A percentile compares a stretch with the other conserved stretches of the same genome.
phyloP scores from a whole-genome alignment of 345 rosid species.

The Eucalyptus pauciflora region DNA sequence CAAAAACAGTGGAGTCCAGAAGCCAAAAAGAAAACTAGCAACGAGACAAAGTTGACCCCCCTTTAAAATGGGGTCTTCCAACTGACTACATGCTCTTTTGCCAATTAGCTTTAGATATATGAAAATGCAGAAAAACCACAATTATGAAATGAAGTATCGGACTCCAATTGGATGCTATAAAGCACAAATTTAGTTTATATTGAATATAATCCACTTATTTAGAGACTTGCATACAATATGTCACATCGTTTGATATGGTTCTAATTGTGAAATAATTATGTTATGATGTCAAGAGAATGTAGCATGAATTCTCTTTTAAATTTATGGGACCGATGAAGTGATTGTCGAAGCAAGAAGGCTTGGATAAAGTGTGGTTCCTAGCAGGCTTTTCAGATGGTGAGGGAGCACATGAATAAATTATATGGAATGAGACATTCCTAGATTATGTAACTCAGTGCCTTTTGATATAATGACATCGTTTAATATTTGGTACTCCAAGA shows the following conservation, averaged over 20 bases:
- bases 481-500: background rate
- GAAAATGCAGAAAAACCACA: background rate
- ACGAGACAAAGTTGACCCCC: background rate
- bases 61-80: constrained; percentile 1
- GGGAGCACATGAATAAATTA: accelerated
- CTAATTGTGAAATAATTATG: background rate
- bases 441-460: background rate
- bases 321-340: background rate
- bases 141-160: background rate
- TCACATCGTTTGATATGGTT: background rate
- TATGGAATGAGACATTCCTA: background rate
- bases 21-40: background rate
- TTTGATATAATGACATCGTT: background rate
- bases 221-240: background rate
- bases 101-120: background rate
- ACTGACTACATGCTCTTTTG: background rate
- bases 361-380: background rate
- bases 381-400: background rate
- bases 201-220: background rate
- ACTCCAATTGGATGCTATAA: background rate
- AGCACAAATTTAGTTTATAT: background rate
- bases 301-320: background rate
- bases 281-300: background rate
- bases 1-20: constrained; percentile 8
- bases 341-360: background rate